Conservation (phyloP, 2,329 filamentous ascomycete species). For the Diaporthe humulicola region DNA sequence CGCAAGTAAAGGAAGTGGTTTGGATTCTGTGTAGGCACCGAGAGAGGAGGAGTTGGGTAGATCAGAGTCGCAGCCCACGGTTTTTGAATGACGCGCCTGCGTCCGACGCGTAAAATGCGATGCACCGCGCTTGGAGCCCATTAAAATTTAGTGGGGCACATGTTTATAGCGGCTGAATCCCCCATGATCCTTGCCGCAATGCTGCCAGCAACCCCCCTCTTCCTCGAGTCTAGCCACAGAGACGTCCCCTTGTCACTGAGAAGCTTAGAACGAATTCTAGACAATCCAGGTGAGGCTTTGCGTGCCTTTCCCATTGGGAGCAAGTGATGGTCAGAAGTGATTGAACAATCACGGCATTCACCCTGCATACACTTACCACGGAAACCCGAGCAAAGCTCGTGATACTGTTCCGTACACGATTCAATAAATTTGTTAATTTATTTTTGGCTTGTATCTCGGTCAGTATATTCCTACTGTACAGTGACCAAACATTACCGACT, state of each 20-base stretch:
- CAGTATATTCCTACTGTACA: conserved; percentile 26
- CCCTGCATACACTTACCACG: background rate
- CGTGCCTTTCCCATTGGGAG: background rate
- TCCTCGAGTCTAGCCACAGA: background rate
- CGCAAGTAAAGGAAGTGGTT: conserved; percentile 8
- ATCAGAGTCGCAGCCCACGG: conserved; percentile 25
- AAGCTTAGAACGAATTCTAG: no score
- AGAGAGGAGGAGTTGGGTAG: conserved; percentile 22
- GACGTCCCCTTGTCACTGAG: background rate
- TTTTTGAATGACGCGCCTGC: conserved; percentile 36
- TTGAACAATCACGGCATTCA: no score
- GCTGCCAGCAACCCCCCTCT: background rate
- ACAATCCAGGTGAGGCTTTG: background rate
- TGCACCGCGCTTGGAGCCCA: conserved; percentile 17
- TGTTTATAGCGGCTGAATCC: conserved; percentile 1
- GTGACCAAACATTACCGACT: conserved; percentile 37
- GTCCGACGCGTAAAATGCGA: conserved; percentile 3
- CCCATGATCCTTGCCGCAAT: conserved; percentile 13
- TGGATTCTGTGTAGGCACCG: conserved; percentile 14
- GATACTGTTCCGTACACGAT: background rate
- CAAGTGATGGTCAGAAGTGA: background rate
- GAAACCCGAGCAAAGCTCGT: background rate
- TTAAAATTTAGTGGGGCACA: conserved; percentile 25
- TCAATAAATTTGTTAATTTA: background rate
- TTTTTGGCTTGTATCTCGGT: conserved; percentile 15